Evolutionary conservation across 176 grass and related monocot genomes (phyloP).

Genomic region (Elaeis guineensis): DNA sequence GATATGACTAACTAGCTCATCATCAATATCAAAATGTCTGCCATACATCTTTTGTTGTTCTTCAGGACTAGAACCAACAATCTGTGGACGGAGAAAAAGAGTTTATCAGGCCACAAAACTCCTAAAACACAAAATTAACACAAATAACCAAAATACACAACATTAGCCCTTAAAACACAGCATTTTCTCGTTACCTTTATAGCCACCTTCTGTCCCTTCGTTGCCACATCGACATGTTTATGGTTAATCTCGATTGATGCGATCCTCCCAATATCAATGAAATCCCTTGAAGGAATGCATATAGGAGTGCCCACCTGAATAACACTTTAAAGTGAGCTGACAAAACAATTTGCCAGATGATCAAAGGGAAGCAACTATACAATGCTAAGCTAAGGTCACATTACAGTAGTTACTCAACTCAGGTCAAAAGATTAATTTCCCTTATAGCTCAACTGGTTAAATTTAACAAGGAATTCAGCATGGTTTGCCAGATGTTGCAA

Average conservation of each 20-base stretch:
- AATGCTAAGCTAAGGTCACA: no score
- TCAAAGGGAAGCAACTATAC: no score
- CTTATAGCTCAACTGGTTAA: no score
- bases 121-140: neutral
- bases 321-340: no score
- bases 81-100: conserved; percentile 25
- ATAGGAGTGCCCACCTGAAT: conserved; percentile 72
- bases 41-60: conserved; percentile 81
- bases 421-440: no score
- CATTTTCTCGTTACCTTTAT: conserved; percentile 43
- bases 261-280: conserved; percentile 82
- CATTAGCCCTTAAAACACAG: neutral
- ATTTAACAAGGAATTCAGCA: no score
- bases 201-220: conserved; percentile 86
- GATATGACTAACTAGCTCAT: conserved; percentile 79
- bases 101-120: neutral
- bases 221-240: conserved; percentile 73
- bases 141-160: neutral
- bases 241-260: conserved; percentile 87
- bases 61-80: conserved; percentile 50
- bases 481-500: no score
- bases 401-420: no score
- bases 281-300: conserved; percentile 62
- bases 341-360: no score
- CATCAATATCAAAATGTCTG: conserved; percentile 81